Evolutionary conservation across 2,329 filamentous ascomycete genomes (phyloP).

Genomic region (Fusarium piperis): DNA sequence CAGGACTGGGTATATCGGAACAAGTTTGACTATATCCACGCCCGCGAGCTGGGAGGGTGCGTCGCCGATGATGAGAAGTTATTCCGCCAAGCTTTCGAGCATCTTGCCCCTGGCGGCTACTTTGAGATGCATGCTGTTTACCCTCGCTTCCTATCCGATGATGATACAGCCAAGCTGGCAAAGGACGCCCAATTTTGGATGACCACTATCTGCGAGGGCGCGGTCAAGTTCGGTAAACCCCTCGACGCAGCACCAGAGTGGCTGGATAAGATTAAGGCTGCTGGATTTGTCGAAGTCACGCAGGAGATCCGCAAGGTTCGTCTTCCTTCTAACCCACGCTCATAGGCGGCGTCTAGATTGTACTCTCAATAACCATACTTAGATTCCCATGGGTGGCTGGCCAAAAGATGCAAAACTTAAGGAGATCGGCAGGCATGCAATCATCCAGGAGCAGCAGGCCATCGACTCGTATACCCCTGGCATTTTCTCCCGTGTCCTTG

Average conservation of each 20-base stretch:
- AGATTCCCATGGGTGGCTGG: conserved; percentile 5
- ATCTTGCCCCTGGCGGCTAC: background rate
- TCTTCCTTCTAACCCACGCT: background rate
- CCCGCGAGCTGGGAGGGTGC: background rate
- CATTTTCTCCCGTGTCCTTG: conserved; percentile 14
- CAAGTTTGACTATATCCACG: background rate
- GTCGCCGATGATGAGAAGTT: background rate
- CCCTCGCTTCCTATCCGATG: background rate
- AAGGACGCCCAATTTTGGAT: conserved; percentile 3
- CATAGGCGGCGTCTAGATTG: background rate
- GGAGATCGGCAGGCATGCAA: conserved; percentile 1
- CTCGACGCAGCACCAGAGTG: conserved; percentile 1
- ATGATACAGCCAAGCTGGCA: background rate
- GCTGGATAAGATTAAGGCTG: background rate
- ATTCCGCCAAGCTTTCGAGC: background rate
- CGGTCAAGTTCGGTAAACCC: conserved; percentile 12
- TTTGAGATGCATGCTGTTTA: background rate
- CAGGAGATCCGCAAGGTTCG: conserved; percentile 2
- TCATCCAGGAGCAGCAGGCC: conserved; percentile 4
- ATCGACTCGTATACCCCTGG: conserved; percentile 13
- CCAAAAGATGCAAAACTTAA: conserved; percentile 1
- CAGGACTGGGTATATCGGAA: background rate
- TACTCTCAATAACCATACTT: background rate
- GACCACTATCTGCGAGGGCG: conserved; percentile 9
- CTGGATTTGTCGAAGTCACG: conserved; percentile 1